These are phyloP conservation scores for Striga hermonthica DNA, from an alignment of 305 asterid genomes.

Conservation along the genomic window DNA sequence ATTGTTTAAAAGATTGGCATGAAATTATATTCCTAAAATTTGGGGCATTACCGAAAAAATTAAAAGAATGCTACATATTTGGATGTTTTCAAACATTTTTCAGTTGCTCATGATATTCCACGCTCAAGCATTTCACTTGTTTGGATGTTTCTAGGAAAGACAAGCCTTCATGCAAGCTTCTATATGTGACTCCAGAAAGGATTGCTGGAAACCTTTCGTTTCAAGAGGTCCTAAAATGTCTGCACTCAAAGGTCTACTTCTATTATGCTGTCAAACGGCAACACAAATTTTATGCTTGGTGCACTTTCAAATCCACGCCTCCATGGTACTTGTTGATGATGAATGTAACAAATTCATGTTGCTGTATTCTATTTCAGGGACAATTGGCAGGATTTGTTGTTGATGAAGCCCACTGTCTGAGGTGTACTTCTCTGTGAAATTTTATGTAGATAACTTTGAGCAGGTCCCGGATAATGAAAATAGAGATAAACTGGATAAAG, in stretches of 20 bases:
- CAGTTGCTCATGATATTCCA: constrained; percentile 21
- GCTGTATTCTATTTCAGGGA: constrained; percentile 53
- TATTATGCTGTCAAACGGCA: constrained; percentile 20
- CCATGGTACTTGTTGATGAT: constrained; percentile 18
- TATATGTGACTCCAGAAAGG: constrained; percentile 95
- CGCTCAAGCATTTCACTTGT: constrained; percentile 24
- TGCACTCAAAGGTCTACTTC: constrained; percentile 63
- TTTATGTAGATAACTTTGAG: constrained; percentile 12
- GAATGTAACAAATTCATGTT: constrained; percentile 18
- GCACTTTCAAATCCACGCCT: constrained; percentile 13
- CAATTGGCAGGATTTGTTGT: constrained; percentile 82
- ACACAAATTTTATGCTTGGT: constrained; percentile 22
- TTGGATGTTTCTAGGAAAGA: constrained; percentile 63
- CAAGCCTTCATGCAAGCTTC: constrained; percentile 85
- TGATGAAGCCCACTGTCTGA: constrained; percentile 97
- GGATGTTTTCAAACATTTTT: not conserved
- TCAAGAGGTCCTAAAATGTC: constrained; percentile 64
- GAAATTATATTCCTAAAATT: not conserved
- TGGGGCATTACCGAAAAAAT: constrained; percentile 1
- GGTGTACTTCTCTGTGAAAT: constrained; percentile 44
- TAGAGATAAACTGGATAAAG: constrained; percentile 15
- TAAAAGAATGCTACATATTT: constrained; percentile 16
- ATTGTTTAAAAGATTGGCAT: not conserved
- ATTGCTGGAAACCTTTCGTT: constrained; percentile 82
- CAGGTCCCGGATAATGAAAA: constrained; percentile 22